phyloP scores from a whole-genome alignment of 2,329 filamentous ascomycete species.

The Ascochyta pisi region DNA sequence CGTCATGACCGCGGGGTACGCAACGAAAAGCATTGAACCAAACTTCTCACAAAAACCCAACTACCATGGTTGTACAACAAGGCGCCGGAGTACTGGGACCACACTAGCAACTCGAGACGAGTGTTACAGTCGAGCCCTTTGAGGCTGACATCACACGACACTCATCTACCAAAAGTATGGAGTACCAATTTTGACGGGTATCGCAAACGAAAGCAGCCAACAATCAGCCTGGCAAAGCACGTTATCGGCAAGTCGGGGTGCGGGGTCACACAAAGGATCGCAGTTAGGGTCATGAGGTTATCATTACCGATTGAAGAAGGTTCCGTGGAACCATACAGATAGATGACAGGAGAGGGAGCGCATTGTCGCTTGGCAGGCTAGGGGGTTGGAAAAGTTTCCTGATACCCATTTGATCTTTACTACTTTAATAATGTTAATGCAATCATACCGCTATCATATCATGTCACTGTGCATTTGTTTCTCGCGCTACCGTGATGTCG shows the following conservation, averaged over 20 bases:
- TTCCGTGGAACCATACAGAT: background rate
- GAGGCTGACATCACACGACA: conserved; percentile 5
- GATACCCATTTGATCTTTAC: conserved; percentile 19
- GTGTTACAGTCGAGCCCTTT: background rate
- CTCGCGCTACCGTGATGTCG: background rate
- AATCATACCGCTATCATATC: background rate
- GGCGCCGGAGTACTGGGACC: conserved; percentile 14
- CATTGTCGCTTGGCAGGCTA: background rate
- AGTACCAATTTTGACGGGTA: conserved; percentile 5
- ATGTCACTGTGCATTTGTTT: background rate
- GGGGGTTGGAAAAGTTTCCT: conserved; percentile 3
- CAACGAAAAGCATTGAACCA: conserved; percentile 9
- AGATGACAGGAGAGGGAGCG: conserved; percentile 3
- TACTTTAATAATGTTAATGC: conserved; percentile 10
- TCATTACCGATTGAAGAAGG: conserved; percentile 6
- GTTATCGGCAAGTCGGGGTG: conserved; percentile 13
- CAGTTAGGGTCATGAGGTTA: background rate
- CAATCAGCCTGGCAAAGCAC: conserved; percentile 7
- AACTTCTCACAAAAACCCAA: background rate
- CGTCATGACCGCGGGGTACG: conserved; percentile 3
- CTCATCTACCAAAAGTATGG: conserved; percentile 4
- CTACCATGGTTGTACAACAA: conserved; percentile 9
- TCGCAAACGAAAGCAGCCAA: conserved; percentile 10
- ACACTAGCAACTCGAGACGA: conserved; percentile 11
- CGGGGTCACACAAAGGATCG: conserved; percentile 10